Evolutionary conservation across 257 asterid genomes (phyloP), one percentile per base, ranked within the genome.

Genomic region (Nicotiana benthamiana): DNA sequence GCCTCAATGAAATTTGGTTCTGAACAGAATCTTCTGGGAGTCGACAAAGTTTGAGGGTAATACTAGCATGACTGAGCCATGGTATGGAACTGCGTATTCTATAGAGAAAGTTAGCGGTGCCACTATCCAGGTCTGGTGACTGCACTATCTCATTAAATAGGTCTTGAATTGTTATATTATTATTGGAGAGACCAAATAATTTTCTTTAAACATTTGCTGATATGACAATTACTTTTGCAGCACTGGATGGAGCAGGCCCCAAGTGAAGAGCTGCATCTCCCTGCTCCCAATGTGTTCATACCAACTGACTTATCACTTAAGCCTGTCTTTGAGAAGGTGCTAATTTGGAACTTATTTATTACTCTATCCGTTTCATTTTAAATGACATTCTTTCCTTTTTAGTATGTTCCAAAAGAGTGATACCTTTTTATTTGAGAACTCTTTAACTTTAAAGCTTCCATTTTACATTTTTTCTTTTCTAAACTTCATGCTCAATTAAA

Each of bases 31-130:
- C 67, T 94, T 96, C 86, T 94, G 98, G 98, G 98, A 92, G 88
- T 94, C 98, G 13, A 88, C 97, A 9, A 92, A 90, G 85, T 94
- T 96, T 86, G 93, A 92, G 87, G 98, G 95, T 54, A 86, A 84
- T 59, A 84, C 94, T 4, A 83, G 87, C 85, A 83, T 75, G 83
- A 83, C 82, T 27, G 99, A 96, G 86, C 98, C 98, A 74, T 94
- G 99, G 98, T 96, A 96, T 87, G 97, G 98, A 86, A 96, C 99
- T 26, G 89, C 92, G 70, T 94, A 88, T 87, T 88, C 94, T 81
- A 67, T 89, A 27, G 98, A 92, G 85, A 87, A 85, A 83, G 82
- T 94, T 75, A 79, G 86, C 84, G 88, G 89, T 65, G 87, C 93
- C 80, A 84, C 83, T 51, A 90, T 91, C 88, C 92, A 91, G 99